A percentile compares a stretch with the other conserved stretches of the same genome.
Conservation (phyloP, 768 basidiomycete species). For the Leccinellum albellum region DNA sequence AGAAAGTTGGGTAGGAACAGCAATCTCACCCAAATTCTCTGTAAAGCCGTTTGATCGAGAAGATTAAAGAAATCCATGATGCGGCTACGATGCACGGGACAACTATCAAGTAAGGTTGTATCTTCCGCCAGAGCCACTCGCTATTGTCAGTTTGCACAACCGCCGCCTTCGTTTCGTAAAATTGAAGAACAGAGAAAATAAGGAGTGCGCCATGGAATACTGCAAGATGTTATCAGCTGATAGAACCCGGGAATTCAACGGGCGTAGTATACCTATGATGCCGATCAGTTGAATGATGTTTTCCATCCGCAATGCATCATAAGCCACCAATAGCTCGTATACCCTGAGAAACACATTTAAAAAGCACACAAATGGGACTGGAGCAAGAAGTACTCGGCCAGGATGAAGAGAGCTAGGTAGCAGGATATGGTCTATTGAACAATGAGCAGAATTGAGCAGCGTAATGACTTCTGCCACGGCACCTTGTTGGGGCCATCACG, state of each 20-base stretch:
- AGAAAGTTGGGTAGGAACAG: neutral
- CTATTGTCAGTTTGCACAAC: constrained; percentile 43
- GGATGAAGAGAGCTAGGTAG: constrained; percentile 78
- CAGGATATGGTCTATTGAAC: constrained; percentile 66
- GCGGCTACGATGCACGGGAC: constrained; percentile 65
- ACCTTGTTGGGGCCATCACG: constrained; percentile 50
- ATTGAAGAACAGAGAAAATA: constrained; percentile 70
- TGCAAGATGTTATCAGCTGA: constrained; percentile 6
- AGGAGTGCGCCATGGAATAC: constrained; percentile 76
- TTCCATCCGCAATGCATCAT: constrained; percentile 75
- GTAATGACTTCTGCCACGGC: neutral
- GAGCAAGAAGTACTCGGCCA: constrained; percentile 61
- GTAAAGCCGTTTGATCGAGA: constrained; percentile 68
- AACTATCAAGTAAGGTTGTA: constrained; percentile 67
- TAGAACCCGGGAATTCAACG: neutral
- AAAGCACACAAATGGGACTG: neutral
- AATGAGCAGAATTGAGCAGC: constrained; percentile 8
- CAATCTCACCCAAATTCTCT: constrained; percentile 73
- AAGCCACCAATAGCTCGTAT: constrained; percentile 76
- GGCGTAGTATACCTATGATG: constrained; percentile 55
- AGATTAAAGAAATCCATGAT: constrained; percentile 64
- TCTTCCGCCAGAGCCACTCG: constrained; percentile 54
- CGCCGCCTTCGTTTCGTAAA: constrained; percentile 68
- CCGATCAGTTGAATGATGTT: constrained; percentile 78
- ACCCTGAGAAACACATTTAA: constrained; percentile 42